phyloP scores from a whole-genome alignment of 2,329 filamentous ascomycete species.

The Penicillium sp. region DNA sequence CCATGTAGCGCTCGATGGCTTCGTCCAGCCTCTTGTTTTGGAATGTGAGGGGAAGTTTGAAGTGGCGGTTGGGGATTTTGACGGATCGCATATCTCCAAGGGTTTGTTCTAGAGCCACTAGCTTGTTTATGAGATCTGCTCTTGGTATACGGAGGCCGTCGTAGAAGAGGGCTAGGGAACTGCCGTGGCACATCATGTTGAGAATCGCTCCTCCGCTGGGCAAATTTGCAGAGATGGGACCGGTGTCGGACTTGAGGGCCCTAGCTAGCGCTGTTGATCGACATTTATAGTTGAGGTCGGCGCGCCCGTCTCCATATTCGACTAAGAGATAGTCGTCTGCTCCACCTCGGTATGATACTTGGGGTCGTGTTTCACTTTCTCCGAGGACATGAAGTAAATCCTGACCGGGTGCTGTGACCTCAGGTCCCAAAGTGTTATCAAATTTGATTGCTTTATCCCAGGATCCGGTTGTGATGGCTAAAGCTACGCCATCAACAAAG shows the following conservation, averaged over 20 bases:
- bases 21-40: conserved; percentile 42
- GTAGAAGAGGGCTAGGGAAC: conserved; percentile 39
- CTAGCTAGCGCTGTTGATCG: conserved; percentile 56
- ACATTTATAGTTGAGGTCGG: conserved; percentile 59
- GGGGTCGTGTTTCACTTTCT: neutral
- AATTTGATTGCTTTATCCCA: neutral
- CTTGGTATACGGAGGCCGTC: conserved; percentile 28
- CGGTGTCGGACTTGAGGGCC: conserved; percentile 8
- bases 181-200: neutral
- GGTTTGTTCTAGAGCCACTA: conserved; percentile 34
- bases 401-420: neutral
- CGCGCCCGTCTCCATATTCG: conserved; percentile 58
- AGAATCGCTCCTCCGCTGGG: neutral
- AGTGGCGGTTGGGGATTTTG: conserved; percentile 46
- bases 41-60: conserved; percentile 48
- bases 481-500: neutral
- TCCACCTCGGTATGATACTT: conserved; percentile 33
- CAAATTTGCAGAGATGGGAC: neutral
- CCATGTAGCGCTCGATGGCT: conserved; percentile 60
- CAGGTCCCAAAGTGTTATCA: neutral
- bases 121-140: neutral
- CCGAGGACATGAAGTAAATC: neutral
- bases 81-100: conserved; percentile 42
- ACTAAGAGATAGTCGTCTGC: conserved; percentile 55
- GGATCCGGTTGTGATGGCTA: neutral